Conservation (phyloP, 192 early-diverging fungal genomes). For the Allomyces macrogynus region DNA sequence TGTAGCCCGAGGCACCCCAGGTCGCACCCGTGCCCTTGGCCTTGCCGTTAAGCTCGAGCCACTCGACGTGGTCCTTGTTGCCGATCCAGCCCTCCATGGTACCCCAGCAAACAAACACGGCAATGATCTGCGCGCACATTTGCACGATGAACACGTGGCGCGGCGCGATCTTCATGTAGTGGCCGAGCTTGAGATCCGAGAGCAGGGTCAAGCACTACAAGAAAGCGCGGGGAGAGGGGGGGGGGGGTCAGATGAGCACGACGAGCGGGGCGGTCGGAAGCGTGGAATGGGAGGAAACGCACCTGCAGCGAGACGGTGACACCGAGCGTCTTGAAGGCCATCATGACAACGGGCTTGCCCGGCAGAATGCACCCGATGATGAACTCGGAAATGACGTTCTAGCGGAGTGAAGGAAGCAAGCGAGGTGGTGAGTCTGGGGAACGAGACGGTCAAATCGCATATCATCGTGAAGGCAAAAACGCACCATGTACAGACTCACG, state of each 20-base stretch:
- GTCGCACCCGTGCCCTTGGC: neutral
- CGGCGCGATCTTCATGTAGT: constrained; percentile 54
- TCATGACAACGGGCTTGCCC: constrained; percentile 35
- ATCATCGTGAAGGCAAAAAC: too few species aligned
- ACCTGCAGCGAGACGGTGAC: constrained; percentile 17
- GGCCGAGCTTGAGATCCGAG: constrained; percentile 37
- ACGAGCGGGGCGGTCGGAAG: too few species aligned
- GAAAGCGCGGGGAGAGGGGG: too few species aligned
- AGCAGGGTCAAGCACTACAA: constrained; percentile 21
- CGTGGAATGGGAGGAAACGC: neutral
- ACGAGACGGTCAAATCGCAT: too few species aligned
- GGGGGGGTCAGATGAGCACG: too few species aligned
- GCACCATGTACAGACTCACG: neutral
- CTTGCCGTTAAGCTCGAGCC: neutral
- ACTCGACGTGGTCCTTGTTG: constrained; percentile 5
- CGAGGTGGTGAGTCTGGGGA: too few species aligned
- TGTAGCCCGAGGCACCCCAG: neutral
- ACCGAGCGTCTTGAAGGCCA: constrained; percentile 52
- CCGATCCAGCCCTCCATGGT: constrained; percentile 25
- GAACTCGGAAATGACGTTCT: constrained; percentile 35
- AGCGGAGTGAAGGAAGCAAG: too few species aligned
- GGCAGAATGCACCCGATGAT: constrained; percentile 37
- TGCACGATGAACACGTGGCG: constrained; percentile 39
- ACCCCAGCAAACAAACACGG: constrained; percentile 25
- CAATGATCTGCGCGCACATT: constrained; percentile 31